Evolutionary conservation across 768 basidiomycete genomes (phyloP), one percentile per base, ranked within the genome.

Genomic region (Mrakia blollopis): DNA sequence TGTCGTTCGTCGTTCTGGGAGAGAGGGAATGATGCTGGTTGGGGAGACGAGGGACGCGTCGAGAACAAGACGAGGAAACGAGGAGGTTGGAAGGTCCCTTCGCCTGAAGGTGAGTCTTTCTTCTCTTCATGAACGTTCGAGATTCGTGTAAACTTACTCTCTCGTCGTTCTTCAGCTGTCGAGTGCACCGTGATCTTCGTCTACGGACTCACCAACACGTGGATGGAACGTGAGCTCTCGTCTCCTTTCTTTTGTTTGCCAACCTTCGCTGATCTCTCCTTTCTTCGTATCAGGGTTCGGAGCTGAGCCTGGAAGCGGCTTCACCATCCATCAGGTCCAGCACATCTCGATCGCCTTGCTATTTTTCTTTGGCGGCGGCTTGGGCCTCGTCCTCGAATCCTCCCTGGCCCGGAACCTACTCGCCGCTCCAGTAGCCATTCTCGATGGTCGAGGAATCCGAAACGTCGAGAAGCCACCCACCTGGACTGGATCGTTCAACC

Each of bases 351-450:
- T 98, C 79, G 95, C 95, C 21, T 80, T 85, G 71, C 84, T 80
- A 92, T 97, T 94, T 83, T 95, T 92, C 89, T 95, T 93, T 80
- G 93, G 92, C 32, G 95, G 96, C 16, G 86, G 92, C 10, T 82
- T 94, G 2, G 94, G 94, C 35, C 92, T 97, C 89, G 89, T 89
- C 4, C 88, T 98, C 78, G 96, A 98, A 84, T 92, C 91, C 13
- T 89, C 87, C 80, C 85, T 84, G 21, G 83, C 94, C 30, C 88
- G 92, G 18, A 86, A 86, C 76, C 93, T 92, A 89, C 85, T 97
- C 52, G 89, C 91, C 1, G 85, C 87, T 9, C 87, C 89, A 0
- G 85, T 69, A 25, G 28, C 44, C 8, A 60, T 21, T 4, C 11
- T 50, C 11, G 70, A 72, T 16, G 41, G 68, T n/a, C 57, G 57